These are phyloP conservation scores for Russula sp. DNA, from an alignment of 768 basidiomycete species.

Conservation along the genomic window DNA sequence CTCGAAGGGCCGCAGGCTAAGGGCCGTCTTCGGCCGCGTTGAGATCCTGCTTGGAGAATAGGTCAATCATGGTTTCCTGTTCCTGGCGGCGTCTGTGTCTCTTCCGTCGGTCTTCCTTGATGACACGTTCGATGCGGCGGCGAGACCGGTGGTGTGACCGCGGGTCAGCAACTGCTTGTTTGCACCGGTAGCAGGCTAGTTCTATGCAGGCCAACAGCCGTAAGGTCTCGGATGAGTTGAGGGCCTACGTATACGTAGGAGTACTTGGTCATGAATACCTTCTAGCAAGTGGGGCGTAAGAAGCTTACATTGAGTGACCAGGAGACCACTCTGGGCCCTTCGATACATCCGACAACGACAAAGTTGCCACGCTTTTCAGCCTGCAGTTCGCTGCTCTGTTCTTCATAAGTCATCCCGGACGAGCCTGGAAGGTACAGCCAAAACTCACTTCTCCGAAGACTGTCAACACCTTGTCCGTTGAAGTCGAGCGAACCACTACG, in stretches of 20 bases:
- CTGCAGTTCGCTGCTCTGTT: constrained; percentile 62
- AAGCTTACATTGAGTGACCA: constrained; percentile 75
- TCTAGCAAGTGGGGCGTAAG: background rate
- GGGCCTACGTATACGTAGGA: constrained; percentile 47
- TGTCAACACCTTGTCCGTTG: constrained; percentile 61
- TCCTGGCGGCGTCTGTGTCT: constrained; percentile 80
- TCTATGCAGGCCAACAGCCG: constrained; percentile 79
- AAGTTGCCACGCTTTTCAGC: constrained; percentile 87
- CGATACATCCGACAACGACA: constrained; percentile 75
- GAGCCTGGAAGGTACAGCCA: background rate
- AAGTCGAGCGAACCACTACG: constrained; percentile 56
- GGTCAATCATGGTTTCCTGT: constrained; percentile 75
- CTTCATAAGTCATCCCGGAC: constrained; percentile 22
- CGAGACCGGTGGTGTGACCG: constrained; percentile 56
- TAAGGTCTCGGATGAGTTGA: constrained; percentile 79
- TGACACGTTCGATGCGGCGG: constrained; percentile 70
- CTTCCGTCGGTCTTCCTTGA: constrained; percentile 77
- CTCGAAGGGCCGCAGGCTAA: background rate
- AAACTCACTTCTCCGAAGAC: constrained; percentile 61
- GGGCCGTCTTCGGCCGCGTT: constrained; percentile 22
- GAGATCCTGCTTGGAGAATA: constrained; percentile 55
- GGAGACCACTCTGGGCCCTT: constrained; percentile 66
- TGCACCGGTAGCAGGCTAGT: constrained; percentile 75
- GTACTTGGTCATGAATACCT: constrained; percentile 1
- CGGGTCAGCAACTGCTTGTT: constrained; percentile 62